Evolutionary conservation across 345 rosid species (phyloP).

Genomic region (Syzygium oleosum): DNA sequence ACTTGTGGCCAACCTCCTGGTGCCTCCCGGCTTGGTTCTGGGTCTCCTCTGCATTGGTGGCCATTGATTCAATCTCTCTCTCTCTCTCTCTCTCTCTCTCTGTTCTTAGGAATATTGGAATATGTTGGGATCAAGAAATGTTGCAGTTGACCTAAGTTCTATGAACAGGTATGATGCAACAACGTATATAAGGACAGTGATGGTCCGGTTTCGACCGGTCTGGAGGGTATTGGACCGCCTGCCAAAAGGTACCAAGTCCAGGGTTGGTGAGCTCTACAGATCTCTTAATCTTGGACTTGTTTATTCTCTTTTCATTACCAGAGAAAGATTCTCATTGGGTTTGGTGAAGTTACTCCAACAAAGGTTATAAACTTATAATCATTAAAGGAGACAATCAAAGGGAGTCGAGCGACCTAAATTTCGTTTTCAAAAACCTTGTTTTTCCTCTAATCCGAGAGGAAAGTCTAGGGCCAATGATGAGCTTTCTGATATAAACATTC

Average conservation of each 20-base stretch:
- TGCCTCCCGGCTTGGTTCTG: slow-evolving; percentile 55
- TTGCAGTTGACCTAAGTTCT: neutral
- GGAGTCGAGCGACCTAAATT: neutral
- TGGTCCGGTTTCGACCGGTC: slow-evolving; percentile 13
- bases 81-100: neutral
- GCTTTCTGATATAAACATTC: neutral
- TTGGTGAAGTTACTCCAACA: neutral
- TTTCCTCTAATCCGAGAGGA: neutral
- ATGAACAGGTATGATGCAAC: neutral
- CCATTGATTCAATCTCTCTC: slow-evolving; percentile 18
- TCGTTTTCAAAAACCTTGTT: neutral
- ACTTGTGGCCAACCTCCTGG: slow-evolving; percentile 94
- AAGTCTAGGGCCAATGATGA: neutral
- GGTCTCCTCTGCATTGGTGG: slow-evolving; percentile 44
- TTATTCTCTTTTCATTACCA: neutral
- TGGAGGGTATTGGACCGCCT: slow-evolving; percentile 4
- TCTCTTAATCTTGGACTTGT: neutral
- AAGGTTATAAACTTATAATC: neutral
- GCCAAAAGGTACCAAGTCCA: slow-evolving; percentile 10
- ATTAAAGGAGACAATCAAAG: neutral
- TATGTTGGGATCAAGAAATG: neutral
- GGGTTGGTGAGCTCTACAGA: slow-evolving; percentile 20
- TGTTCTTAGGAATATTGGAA: neutral
- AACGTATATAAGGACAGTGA: neutral
- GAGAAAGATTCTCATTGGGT: neutral